phyloP scores from a whole-genome alignment of 2,329 filamentous ascomycete genomes.

The Aspergillus pseudoviridinutans region DNA sequence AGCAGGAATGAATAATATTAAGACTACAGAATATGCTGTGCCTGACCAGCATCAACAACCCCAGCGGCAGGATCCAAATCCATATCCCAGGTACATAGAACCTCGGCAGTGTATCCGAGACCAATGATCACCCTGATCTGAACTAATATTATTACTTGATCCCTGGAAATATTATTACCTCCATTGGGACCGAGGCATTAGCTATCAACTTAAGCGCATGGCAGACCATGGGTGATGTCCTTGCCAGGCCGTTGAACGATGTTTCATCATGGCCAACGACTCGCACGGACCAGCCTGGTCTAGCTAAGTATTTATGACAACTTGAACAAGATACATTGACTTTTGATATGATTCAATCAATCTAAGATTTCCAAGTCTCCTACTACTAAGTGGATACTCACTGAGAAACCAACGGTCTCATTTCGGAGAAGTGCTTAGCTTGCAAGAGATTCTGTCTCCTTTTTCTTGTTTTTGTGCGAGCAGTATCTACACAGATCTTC shows the following conservation, averaged over 20 bases:
- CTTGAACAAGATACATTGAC: too few relatives aligned
- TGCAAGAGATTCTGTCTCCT: too few relatives aligned
- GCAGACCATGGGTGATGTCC: slow-evolving; percentile 4
- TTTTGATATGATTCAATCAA: not conserved
- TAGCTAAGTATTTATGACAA: not conserved
- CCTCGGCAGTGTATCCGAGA: not conserved
- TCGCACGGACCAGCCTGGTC: slow-evolving; percentile 14
- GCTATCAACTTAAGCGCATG: not conserved
- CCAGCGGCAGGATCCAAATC: too few relatives aligned
- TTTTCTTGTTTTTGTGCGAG: not conserved
- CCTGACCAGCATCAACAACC: not conserved
- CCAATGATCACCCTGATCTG: not conserved
- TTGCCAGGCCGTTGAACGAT: slow-evolving; percentile 3
- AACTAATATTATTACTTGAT: not conserved
- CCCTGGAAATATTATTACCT: not conserved
- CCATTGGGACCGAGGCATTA: not conserved
- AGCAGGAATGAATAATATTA: not conserved
- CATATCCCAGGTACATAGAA: not conserved
- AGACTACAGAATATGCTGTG: not conserved
- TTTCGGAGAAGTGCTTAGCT: too few relatives aligned
- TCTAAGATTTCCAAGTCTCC: not conserved
- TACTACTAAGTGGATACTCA: too few relatives aligned
- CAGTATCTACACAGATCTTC: too few relatives aligned
- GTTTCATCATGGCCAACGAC: slow-evolving; percentile 16
- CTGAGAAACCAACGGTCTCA: too few relatives aligned